Base-by-base conservation (phyloP, 768 basidiomycete genomes). In the Tricholoma hemisulphureum region DNA sequence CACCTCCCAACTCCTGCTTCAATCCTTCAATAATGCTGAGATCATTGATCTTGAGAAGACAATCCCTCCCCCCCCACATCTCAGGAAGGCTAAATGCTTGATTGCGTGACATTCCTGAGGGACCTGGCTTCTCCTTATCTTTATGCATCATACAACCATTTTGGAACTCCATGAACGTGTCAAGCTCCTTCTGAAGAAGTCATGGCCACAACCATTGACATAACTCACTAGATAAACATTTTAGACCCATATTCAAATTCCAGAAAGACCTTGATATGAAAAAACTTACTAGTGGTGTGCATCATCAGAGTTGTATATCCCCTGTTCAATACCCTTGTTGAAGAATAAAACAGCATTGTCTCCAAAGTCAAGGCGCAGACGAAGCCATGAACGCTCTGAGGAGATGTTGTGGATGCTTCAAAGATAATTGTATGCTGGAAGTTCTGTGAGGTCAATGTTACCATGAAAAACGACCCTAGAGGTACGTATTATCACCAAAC, bases 21-120 rank as follows among this genome's bases (percentile, higher is more conserved):
- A 77, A 59, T 48, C 65, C 60, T 4, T 39, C 51, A 9, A 77
- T 56, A 20, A 71, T 50, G 4, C 41, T 45, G 4, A 64, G 21
- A 53, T 70, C 65, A 6, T 51, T 23, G 6, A 72, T 61, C 0
- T 58, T 58, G 16, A 63, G 58, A 0, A 79, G 64, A 39, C 64
- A 72, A 52, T 75, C 66, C 4, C 51, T 21, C 0, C 69, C 68
- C 2, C 70, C 69, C 65, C 66, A 76, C 21, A 20, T 43, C 23
- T 20, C 18, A 8, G 32, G 63, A n/a, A 73, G 28, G 4, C 21
- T 41, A 56, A 71, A 74, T 0, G 69, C 71, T 1, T 63, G 63
- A 61, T 78, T 71, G 9, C 67, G 68, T 11, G 74, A 74, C 58
- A 67, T 66, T 0, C 71, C 74, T 1, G 73, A 77, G 1, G 75